These are phyloP conservation scores for Epichloe hybrida DNA, from an alignment of 2,329 filamentous ascomycete species.

Conservation along the genomic window DNA sequence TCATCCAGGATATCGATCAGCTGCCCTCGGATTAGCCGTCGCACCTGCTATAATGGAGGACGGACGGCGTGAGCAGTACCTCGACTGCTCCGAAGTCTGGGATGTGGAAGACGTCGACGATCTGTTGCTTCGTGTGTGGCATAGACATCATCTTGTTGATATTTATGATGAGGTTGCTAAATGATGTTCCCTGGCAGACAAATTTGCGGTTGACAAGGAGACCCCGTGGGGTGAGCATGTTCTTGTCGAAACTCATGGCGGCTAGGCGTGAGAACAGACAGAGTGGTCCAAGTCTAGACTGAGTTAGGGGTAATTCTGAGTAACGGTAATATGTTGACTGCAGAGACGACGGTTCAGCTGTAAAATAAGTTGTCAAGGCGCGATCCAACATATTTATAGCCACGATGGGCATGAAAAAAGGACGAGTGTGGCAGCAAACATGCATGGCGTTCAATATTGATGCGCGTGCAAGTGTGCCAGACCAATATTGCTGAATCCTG, in stretches of 20 bases:
- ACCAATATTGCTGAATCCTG: too few relatives aligned
- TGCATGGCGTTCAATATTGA: too few relatives aligned
- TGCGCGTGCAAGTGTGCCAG: too few relatives aligned
- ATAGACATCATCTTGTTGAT: neutral
- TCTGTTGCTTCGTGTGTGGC: neutral
- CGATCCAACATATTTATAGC: neutral
- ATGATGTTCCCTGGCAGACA: neutral
- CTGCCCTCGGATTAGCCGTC: neutral
- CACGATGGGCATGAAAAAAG: neutral
- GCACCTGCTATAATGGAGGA: neutral
- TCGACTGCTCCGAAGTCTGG: neutral
- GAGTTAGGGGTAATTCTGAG: neutral
- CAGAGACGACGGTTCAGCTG: too few relatives aligned
- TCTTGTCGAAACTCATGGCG: neutral
- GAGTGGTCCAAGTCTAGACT: neutral
- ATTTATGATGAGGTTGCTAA: neutral
- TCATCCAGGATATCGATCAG: neutral
- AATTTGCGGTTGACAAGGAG: neutral
- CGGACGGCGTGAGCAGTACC: neutral
- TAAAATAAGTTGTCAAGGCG: neutral
- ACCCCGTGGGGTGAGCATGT: neutral
- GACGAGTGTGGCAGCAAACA: too few relatives aligned
- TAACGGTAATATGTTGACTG: too few relatives aligned
- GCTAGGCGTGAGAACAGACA: neutral
- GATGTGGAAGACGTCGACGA: neutral